phyloP scores from a whole-genome alignment of 1,139 yeast species.

The Saccharomyces hybrid region DNA sequence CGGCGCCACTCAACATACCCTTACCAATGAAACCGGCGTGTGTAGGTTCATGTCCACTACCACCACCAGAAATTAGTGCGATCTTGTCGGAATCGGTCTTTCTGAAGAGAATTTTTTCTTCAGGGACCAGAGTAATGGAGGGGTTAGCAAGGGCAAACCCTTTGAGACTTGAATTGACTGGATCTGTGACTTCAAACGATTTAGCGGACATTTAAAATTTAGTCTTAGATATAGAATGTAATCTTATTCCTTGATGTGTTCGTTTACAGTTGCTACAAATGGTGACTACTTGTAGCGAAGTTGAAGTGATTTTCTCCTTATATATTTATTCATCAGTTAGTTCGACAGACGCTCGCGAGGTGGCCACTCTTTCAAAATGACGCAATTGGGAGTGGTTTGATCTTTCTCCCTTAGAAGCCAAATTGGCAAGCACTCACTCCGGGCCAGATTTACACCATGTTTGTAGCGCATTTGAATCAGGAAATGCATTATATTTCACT shows the following conservation, averaged over 20 bases:
- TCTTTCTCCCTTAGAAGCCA: not conserved
- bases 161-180: conserved; percentile 55
- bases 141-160: conserved; percentile 72
- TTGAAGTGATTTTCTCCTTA: not conserved
- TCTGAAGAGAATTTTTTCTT: conserved; percentile 60
- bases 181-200: conserved; percentile 42
- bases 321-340: not conserved
- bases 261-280: not conserved
- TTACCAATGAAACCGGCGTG: conserved; percentile 88
- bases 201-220: conserved; percentile 11
- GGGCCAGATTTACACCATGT: not conserved
- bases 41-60: conserved; percentile 92
- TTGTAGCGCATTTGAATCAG: not conserved
- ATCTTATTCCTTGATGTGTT: not conserved
- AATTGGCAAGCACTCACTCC: not conserved
- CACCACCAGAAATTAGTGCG: conserved; percentile 81
- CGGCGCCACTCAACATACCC: conserved; percentile 79
- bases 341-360: not conserved
- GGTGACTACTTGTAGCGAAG: not conserved
- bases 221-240: not conserved
- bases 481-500: not conserved
- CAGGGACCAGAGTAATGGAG: conserved; percentile 50
- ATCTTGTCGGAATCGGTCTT: conserved; percentile 43
- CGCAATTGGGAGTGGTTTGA: not conserved
- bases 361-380: not conserved